Evolutionary conservation across 768 basidiomycete genomes (phyloP).

Genomic region (Lentinula guzmanii): DNA sequence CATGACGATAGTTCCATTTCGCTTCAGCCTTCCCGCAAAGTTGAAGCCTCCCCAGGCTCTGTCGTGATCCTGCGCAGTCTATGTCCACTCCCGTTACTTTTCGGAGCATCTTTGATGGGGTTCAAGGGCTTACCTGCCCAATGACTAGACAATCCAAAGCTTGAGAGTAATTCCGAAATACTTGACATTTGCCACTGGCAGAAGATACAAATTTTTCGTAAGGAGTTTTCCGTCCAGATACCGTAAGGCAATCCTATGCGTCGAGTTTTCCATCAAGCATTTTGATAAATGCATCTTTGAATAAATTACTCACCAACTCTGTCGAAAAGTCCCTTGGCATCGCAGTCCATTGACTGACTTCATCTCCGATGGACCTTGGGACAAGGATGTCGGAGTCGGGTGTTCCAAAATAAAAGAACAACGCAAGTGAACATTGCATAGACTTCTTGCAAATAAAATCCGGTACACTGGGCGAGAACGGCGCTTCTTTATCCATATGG

Average conservation of each 20-base stretch:
- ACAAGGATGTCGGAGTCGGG: conserved; percentile 25
- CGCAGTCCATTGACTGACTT: conserved; percentile 12
- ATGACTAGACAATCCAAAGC: conserved; percentile 1
- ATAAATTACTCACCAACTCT: conserved; percentile 9
- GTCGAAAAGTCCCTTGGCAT: conserved; percentile 12
- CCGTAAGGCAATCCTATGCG: not conserved
- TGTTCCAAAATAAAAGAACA: conserved; percentile 32
- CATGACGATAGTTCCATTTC: conserved; percentile 55
- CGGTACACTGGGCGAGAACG: conserved; percentile 7
- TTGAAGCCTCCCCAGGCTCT: conserved; percentile 63
- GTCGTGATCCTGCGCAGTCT: conserved; percentile 52
- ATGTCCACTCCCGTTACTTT: not conserved
- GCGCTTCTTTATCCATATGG: not conserved
- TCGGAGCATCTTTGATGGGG: not conserved
- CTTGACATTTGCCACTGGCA: not conserved
- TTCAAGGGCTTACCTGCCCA: conserved; percentile 4
- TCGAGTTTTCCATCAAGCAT: not conserved
- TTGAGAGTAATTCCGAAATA: not conserved
- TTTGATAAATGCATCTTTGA: not conserved
- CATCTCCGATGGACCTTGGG: conserved; percentile 14
- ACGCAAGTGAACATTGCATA: conserved; percentile 43
- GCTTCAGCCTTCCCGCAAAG: conserved; percentile 51
- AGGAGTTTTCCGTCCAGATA: not conserved
- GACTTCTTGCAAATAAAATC: conserved; percentile 41
- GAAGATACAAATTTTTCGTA: conserved; percentile 6